Base-by-base conservation (phyloP, 768 basidiomycete species). In the Rhizopogon roseolus region DNA sequence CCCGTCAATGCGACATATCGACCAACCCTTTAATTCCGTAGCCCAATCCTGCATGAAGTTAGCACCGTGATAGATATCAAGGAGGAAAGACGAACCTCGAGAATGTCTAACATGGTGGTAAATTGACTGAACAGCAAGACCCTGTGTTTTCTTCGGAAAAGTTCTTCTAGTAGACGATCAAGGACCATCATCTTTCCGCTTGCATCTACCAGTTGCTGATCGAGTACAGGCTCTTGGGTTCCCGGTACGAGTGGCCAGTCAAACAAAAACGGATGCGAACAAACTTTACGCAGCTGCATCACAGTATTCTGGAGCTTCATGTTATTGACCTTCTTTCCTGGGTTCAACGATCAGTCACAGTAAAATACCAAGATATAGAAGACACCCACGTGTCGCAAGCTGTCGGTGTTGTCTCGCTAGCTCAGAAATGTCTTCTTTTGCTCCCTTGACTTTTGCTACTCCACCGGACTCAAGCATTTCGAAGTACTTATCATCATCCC, bases 131-230 rank as follows among this genome's bases (percentile, higher is more conserved):
- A 90, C 11, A 90, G 64, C n/a, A 94, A 71, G 0, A 92, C 90
- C 64, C 93, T 96, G 70, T 96, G 94, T 7, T 79, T 81, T 3
- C 85, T 73, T 38, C 73, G 75, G 70, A 98, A 92, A 29, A 99
- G 71, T 53, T 86, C 93, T 32, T 81, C 81, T 7, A 99, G 78
- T 8, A 99, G 73, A 6, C 94, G 82, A 57, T 98, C 90, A 0
- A 99, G 80, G 2, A 99, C 74, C 78, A 98, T 87, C 96, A 98
- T 98, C 77, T 99, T 99, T 16, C 97, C 97, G 53, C 90, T 93
- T 0, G 84, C 84, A 53, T 88, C 85, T 25, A 95, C 82, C 32
- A 98, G 75, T 61, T 94, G 85, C 25, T 90, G 85, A 22, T 69
- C 66, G 22, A 52, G 41, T 10, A 52, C 44, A 3, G 36, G 51